phyloP scores from a whole-genome alignment of 2,329 filamentous ascomycete genomes.

The Fusarium falciforme region DNA sequence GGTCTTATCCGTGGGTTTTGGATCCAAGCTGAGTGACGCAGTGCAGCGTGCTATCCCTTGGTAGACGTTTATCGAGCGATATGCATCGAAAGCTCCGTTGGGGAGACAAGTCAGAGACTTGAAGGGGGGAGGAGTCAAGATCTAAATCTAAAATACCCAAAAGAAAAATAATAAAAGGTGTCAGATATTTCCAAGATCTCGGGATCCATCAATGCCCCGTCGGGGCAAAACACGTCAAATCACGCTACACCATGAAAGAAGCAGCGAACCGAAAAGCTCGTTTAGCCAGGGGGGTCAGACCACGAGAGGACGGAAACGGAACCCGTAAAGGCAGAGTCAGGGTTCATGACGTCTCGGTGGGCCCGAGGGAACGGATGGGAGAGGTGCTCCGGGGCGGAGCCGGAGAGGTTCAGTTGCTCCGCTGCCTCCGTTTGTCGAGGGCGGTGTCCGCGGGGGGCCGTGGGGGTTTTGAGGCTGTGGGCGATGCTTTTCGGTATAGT shows the following conservation, averaged over 20 bases:
- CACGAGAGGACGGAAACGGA: not conserved
- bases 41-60: not conserved
- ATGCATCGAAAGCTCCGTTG: not conserved
- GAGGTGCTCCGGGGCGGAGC: not conserved
- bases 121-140: not conserved
- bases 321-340: not conserved
- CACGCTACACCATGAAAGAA: slow-evolving; percentile 1
- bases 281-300: not conserved
- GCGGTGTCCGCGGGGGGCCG: slow-evolving; percentile 1
- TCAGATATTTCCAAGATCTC: slow-evolving; percentile 1
- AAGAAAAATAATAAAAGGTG: not conserved
- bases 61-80: not conserved
- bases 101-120: not conserved
- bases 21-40: not conserved
- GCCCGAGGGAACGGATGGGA: not conserved
- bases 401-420: slow-evolving; percentile 3
- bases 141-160: not conserved
- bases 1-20: not conserved
- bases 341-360: not conserved
- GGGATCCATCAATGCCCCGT: not conserved
- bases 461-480: not conserved
- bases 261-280: not conserved
- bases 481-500: no score
- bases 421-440: not conserved
- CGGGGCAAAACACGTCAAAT: not conserved